Evolutionary conservation across 2,329 filamentous ascomycete genomes (phyloP).

Genomic region (Neonectria ditissima): DNA sequence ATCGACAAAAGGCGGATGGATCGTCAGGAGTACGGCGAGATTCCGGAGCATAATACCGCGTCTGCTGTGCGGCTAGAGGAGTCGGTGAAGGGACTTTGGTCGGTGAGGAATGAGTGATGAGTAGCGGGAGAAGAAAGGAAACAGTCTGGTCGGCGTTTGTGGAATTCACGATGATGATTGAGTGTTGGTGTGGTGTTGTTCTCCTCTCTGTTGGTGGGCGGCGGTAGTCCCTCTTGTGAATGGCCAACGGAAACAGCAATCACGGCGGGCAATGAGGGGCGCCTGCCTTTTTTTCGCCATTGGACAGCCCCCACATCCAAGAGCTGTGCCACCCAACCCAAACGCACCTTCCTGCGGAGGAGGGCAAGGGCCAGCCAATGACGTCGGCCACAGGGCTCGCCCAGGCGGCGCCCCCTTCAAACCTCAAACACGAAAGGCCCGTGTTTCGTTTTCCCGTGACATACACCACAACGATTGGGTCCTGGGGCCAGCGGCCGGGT

Average conservation of each 20-base stretch:
- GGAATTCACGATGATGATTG: not conserved
- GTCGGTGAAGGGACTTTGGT: conserved; percentile 8
- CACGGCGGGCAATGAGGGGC: not conserved
- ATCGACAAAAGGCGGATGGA: conserved; percentile 28
- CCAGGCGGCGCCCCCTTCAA: conserved; percentile 12
- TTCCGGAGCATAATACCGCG: conserved; percentile 25
- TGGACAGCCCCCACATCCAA: not conserved
- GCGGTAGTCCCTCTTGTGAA: not conserved
- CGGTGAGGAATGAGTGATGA: not conserved
- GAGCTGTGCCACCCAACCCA: not conserved
- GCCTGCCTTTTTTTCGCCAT: not conserved
- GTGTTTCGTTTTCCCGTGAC: conserved; percentile 27
- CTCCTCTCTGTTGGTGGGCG: not conserved
- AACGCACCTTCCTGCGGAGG: not conserved
- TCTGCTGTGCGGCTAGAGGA: conserved; percentile 9
- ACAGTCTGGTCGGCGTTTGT: not conserved
- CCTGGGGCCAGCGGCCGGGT: conserved; percentile 2
- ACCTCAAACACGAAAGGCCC: conserved; percentile 28
- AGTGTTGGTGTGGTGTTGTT: not conserved
- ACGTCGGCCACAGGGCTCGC: not conserved
- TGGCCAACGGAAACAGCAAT: not conserved
- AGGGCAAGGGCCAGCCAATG: conserved; percentile 3
- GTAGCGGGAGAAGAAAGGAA: conserved; percentile 12
- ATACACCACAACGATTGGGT: conserved; percentile 10
- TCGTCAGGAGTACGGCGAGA: conserved; percentile 29